Evolutionary conservation across 352 stramenopile species (phyloP).

Genomic region (Phytophthora tentaculata): DNA sequence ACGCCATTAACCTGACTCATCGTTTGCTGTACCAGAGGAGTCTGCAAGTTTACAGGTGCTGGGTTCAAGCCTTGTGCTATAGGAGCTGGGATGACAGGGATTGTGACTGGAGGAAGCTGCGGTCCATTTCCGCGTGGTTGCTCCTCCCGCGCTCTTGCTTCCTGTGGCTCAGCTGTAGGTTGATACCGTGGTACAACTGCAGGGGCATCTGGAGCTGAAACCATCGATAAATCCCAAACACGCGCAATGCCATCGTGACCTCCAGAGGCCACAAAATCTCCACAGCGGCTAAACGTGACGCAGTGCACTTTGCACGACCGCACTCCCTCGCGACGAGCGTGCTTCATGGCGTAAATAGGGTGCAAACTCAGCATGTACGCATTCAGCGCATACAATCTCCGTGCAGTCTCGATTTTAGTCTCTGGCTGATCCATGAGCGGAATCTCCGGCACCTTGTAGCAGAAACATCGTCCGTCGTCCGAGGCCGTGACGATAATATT

Average conservation of each 20-base stretch:
- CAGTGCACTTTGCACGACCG: conserved; percentile 81
- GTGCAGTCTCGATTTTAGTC: conserved; percentile 81
- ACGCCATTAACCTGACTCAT: conserved; percentile 1
- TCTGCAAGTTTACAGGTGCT: conserved; percentile 1
- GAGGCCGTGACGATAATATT: conserved; percentile 92
- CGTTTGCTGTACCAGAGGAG: conserved; percentile 7
- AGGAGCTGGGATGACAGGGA: conserved; percentile 5
- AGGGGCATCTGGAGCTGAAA: conserved; percentile 51
- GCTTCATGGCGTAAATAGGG: conserved; percentile 80
- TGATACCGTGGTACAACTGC: conserved; percentile 59
- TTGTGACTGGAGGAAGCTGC: conserved; percentile 8
- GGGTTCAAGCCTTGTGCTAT: conserved; percentile 3
- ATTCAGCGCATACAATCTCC: conserved; percentile 69
- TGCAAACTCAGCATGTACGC: conserved; percentile 86
- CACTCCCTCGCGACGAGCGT: conserved; percentile 54
- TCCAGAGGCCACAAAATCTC: conserved; percentile 91
- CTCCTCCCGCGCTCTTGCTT: conserved; percentile 15
- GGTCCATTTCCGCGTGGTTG: conserved; percentile 9
- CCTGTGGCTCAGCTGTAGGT: conserved; percentile 50
- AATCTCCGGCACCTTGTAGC: conserved; percentile 90
- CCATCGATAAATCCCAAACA: conserved; percentile 88
- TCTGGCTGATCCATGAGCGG: conserved; percentile 53
- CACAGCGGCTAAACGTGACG: conserved; percentile 81
- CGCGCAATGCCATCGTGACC: conserved; percentile 93
- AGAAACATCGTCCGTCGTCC: conserved; percentile 92